phyloP scores from a whole-genome alignment of 257 asterid species.

The Gynochthodes officinalis region DNA sequence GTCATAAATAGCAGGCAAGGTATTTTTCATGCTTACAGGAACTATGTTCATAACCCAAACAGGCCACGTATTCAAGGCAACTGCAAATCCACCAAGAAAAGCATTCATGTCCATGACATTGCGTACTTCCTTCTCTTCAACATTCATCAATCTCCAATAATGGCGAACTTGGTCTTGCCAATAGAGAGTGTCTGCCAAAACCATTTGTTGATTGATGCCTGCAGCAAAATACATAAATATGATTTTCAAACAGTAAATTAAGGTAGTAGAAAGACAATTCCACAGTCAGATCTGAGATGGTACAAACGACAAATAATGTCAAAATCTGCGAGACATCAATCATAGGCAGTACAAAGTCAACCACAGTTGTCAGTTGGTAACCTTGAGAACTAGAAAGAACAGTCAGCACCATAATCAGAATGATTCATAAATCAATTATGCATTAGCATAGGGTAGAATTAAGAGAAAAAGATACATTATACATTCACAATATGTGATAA shows the following conservation, averaged over 20 bases:
- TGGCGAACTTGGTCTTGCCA: slow-evolving; percentile 98
- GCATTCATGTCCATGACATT: slow-evolving; percentile 96
- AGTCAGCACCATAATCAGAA: neutral
- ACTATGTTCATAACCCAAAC: slow-evolving; percentile 87
- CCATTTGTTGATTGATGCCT: slow-evolving; percentile 61
- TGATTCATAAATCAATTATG: neutral
- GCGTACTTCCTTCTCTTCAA: slow-evolving; percentile 60
- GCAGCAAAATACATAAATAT: slow-evolving; percentile 19
- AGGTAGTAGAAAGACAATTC: neutral
- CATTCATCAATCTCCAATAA: slow-evolving; percentile 86
- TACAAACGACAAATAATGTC: neutral
- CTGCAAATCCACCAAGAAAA: slow-evolving; percentile 85
- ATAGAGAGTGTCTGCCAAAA: slow-evolving; percentile 69
- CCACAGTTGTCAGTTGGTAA: neutral
- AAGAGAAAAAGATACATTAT: neutral
- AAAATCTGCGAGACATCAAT: neutral
- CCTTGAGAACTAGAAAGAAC: neutral
- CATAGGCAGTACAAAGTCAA: neutral
- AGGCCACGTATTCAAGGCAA: slow-evolving; percentile 79
- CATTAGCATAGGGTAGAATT: neutral
- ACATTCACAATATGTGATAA: neutral
- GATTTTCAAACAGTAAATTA: neutral
- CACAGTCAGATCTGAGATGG: neutral
- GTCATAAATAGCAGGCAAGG: slow-evolving; percentile 73
- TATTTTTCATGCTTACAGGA: slow-evolving; percentile 55